Conservation (phyloP, 371 early-diverging fungal species). For the Coemansia sp. region DNA sequence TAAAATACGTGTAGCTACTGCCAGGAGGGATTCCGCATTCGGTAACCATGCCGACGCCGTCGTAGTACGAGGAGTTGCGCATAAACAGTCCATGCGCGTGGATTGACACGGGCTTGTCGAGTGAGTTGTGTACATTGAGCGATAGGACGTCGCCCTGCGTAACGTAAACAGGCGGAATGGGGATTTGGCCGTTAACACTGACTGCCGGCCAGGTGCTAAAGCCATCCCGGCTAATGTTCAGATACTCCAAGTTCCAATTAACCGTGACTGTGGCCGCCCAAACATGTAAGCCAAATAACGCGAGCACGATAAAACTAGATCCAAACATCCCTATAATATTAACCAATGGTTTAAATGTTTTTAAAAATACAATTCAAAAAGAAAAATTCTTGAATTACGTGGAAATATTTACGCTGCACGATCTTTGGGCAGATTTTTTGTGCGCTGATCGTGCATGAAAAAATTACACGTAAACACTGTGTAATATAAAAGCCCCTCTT, state of each 20-base stretch:
- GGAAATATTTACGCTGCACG: no score
- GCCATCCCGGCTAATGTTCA: slow-evolving; percentile 61
- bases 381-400: no score
- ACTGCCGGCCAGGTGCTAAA: slow-evolving; percentile 58
- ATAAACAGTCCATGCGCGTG: slow-evolving; percentile 72
- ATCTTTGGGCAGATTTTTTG: no score
- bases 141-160: slow-evolving; percentile 55
- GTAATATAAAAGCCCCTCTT: no score
- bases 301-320: no score
- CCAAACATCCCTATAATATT: no score
- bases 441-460: no score
- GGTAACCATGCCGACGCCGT: slow-evolving; percentile 61
- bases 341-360: no score
- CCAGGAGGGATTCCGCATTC: slow-evolving; percentile 43
- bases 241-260: slow-evolving; percentile 73
- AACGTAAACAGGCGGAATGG: slow-evolving; percentile 52
- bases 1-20: slow-evolving; percentile 10
- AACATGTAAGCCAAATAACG: no score
- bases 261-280: slow-evolving; percentile 14
- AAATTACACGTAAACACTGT: no score
- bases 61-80: slow-evolving; percentile 57
- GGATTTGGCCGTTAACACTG: slow-evolving; percentile 70
- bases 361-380: no score
- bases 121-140: slow-evolving; percentile 59
- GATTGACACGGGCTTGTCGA: slow-evolving; percentile 60